Percentiles rank a stretch among this genome's conserved stretches.
phyloP scores from a whole-genome alignment of 75 land plant species.

The Cunninghamia lanceolata region DNA sequence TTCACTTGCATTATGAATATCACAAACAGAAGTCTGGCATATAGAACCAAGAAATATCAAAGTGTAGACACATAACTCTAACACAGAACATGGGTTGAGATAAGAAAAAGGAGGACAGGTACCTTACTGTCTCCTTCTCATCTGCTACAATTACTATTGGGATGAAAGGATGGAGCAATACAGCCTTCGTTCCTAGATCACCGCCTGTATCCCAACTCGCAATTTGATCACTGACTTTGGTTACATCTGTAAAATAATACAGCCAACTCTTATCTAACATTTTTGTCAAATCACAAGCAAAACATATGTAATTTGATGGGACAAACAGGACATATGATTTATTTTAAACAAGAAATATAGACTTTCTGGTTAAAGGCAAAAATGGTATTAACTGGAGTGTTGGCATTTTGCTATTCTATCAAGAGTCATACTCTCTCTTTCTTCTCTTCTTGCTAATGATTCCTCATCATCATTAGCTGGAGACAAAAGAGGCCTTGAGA shows the following conservation, averaged over 20 bases:
- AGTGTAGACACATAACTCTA: not conserved
- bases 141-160: conserved; percentile 79
- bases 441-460: conserved; percentile 57
- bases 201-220: conserved; percentile 77
- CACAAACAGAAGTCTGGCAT: not conserved
- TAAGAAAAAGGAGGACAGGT: not conserved
- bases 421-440: conserved; percentile 63
- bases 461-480: conserved; percentile 80
- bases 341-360: not conserved
- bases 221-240: conserved; percentile 68
- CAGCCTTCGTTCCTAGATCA: conserved; percentile 64
- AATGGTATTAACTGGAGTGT: conserved; percentile 54
- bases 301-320: not conserved
- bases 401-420: conserved; percentile 88
- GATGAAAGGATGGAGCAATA: conserved; percentile 78
- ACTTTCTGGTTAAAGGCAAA: not conserved
- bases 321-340: not conserved
- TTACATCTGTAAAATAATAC: conserved; percentile 53
- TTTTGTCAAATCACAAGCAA: not conserved
- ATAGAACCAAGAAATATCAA: not conserved
- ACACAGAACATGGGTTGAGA: not conserved
- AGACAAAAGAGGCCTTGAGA: conserved; percentile 82
- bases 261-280: not conserved
- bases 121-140: conserved; percentile 73
- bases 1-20: not conserved